phyloP scores from a whole-genome alignment of 257 asterid species.

The Scutellaria minor region DNA sequence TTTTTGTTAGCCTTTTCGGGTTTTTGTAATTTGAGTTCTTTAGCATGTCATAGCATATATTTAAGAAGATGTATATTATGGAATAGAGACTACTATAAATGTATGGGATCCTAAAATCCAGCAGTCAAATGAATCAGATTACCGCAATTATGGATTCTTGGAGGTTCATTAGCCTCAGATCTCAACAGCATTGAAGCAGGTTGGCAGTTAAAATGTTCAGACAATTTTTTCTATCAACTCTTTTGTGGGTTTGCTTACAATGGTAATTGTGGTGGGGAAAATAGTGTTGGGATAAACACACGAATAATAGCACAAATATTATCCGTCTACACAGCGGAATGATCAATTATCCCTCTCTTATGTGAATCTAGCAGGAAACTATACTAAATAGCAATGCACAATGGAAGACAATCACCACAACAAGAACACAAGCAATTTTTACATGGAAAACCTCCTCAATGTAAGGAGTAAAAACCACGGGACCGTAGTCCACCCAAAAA shows the following conservation, averaged over 20 bases:
- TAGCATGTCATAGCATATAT: slow-evolving; percentile 87
- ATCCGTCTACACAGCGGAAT: too few relatives aligned
- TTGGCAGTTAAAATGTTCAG: slow-evolving; percentile 1
- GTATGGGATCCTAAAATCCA: slow-evolving; percentile 91
- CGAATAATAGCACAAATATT: too few relatives aligned
- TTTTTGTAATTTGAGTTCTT: slow-evolving; percentile 58
- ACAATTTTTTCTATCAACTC: slow-evolving; percentile 11
- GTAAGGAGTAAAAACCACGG: too few relatives aligned
- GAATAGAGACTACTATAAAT: slow-evolving; percentile 84
- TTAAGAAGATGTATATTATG: slow-evolving; percentile 75
- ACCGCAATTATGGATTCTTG: slow-evolving; percentile 88
- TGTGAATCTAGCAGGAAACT: too few relatives aligned
- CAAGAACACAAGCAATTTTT: too few relatives aligned
- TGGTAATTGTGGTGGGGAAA: slow-evolving; percentile 19
- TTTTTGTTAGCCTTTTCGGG: slow-evolving; percentile 22
- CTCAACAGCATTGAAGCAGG: slow-evolving; percentile 60
- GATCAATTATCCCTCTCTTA: too few relatives aligned
- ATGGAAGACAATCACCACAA: too few relatives aligned
- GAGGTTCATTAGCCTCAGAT: slow-evolving; percentile 75
- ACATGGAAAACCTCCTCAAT: too few relatives aligned
- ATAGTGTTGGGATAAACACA: too few relatives aligned
- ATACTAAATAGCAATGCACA: too few relatives aligned
- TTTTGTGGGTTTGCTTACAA: neutral
- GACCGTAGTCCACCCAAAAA: too few relatives aligned
- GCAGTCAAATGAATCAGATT: slow-evolving; percentile 79